Evolutionary conservation across 345 rosid genomes (phyloP).

Genomic region (Odontarrhena argentea): DNA sequence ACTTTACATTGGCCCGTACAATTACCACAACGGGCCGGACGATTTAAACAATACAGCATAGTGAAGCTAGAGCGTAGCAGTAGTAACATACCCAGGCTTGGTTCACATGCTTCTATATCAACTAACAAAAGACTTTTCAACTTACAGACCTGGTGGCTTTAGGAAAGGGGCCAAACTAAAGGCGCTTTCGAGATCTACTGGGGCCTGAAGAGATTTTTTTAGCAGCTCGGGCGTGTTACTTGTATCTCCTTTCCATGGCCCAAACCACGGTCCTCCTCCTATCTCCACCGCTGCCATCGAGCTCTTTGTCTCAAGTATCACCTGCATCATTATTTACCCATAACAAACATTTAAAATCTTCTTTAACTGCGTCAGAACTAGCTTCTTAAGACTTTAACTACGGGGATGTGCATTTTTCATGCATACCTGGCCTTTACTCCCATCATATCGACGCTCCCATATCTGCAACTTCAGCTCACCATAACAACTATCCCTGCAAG

Average conservation of each 20-base stretch:
- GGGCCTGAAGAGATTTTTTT: conserved; percentile 52
- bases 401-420: neutral
- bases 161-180: conserved; percentile 59
- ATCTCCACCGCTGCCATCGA: conserved; percentile 86
- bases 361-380: conserved; percentile 3
- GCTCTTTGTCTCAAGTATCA: conserved; percentile 73
- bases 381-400: conserved; percentile 9
- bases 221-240: conserved; percentile 58
- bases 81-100: conserved; percentile 11
- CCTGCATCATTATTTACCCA: conserved; percentile 45
- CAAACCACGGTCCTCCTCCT: conserved; percentile 99
- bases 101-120: conserved; percentile 14
- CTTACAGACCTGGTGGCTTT: conserved; percentile 85
- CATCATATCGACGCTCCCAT: conserved; percentile 75
- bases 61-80: conserved; percentile 14
- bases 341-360: neutral
- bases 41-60: conserved; percentile 14
- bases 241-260: conserved; percentile 78
- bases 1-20: conserved; percentile 22
- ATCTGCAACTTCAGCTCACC: conserved; percentile 72
- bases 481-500: conserved; percentile 85
- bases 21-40: conserved; percentile 11
- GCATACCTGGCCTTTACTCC: conserved; percentile 84
- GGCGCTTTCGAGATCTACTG: conserved; percentile 63
- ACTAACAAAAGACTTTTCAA: conserved; percentile 13